Evolutionary conservation across 1,284 basidiomycete species (phyloP).

Genomic region (Sporisorium scitamineum): DNA sequence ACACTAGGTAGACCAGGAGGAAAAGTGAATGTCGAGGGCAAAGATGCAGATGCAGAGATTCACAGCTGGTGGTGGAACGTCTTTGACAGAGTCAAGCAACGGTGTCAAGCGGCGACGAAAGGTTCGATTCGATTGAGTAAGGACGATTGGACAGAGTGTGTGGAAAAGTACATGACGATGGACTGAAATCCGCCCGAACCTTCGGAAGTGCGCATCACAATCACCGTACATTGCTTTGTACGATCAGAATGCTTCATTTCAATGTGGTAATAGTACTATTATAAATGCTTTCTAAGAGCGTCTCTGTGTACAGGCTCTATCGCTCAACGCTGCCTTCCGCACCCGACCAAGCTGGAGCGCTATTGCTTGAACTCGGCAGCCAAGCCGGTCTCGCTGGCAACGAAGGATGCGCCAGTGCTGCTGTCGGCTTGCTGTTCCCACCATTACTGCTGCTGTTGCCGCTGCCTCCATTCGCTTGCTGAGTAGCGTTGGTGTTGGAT

Average conservation of each 20-base stretch:
- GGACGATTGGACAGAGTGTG: slow-evolving; percentile 34
- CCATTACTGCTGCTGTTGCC: neutral
- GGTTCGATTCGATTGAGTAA: neutral
- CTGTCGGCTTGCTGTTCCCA: neutral
- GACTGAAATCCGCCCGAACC: neutral
- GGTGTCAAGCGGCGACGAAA: neutral
- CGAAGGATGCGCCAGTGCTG: slow-evolving; percentile 27
- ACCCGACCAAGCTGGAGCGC: neutral
- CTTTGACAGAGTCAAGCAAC: slow-evolving; percentile 28
- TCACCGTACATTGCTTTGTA: neutral
- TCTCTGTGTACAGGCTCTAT: neutral
- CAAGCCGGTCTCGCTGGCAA: slow-evolving; percentile 41
- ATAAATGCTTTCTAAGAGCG: neutral
- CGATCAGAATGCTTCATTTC: neutral
- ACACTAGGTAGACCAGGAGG: slow-evolving; percentile 27
- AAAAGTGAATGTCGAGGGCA: slow-evolving; percentile 3
- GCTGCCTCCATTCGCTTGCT: neutral
- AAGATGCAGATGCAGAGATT: slow-evolving; percentile 43
- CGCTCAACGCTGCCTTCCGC: neutral
- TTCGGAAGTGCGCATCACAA: too few species aligned
- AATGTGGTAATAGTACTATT: too few species aligned
- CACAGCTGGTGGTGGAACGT: slow-evolving; percentile 63
- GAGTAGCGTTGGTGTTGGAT: neutral
- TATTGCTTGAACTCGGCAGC: slow-evolving; percentile 11
- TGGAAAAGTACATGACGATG: slow-evolving; percentile 42